Base-by-base conservation (phyloP, 805 yeast genomes). In the Metschnikowia lochheadii region DNA sequence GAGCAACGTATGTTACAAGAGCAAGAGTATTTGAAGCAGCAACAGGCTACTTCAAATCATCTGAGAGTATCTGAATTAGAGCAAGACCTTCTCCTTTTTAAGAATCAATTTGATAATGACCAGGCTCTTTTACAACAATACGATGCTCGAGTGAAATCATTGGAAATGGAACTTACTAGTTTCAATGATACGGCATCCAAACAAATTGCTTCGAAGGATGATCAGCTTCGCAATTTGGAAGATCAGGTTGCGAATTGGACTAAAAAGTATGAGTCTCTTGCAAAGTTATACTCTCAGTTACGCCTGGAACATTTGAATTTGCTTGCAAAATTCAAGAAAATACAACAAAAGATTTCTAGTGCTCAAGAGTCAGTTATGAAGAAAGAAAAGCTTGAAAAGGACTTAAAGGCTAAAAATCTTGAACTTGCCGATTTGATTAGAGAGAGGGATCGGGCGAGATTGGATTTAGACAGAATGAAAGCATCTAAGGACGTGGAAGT, bases 331-430 rank as follows among this genome's bases (percentile, higher is more conserved):
- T 85, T 85, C 63, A 90, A 91, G 64, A 84, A 85, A 58, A 77
- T 85, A 43, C 95, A 89, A 68, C 87, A 89, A 57, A 88, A 87
- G 68, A 95, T 94, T 2, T 85, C 90, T 13, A 76, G 81, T 57
- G 97, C 97, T 10, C 96, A 89, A 64, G 97, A 90, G 68, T 87
- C 96, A 0, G 80, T 90, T 55, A 86, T 86, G 55, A 86, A 83
- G 67, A 82, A 90, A 57, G 96, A 90, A 61, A 82, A 81, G 62
- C 69, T 87, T 35, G 96, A 90, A 79, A 64, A 87, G 49, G 96
- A 90, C 52, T 72, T 89, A 65, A 89, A 88, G 64, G 79, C 91
- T 13, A 90, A 90, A 68, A 89, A 88, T 63, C 77, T 89, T 40
- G 96, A 89, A 67, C 76, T 89, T 53, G 96, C 96, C 1, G 96